These are phyloP conservation scores for Sporothrix brunneoviolacea DNA, from an alignment of 2,329 filamentous ascomycete species.

Conservation along the genomic window DNA sequence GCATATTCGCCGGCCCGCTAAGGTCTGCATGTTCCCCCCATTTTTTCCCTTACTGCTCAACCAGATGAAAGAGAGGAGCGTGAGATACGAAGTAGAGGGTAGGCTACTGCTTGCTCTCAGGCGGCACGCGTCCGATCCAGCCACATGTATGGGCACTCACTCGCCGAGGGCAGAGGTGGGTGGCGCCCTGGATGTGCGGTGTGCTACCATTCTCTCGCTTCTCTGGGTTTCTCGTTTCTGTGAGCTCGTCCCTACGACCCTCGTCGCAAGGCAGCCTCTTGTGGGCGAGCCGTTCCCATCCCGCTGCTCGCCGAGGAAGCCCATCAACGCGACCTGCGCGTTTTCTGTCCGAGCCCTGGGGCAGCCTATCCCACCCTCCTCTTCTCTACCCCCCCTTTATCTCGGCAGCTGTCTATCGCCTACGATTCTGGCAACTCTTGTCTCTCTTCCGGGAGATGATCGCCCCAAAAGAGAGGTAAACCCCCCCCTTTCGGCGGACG, in stretches of 20 bases:
- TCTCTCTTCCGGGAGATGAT: background rate
- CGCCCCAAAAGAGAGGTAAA: conserved; percentile 1
- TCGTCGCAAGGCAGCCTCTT: too few species aligned
- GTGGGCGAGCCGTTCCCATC: too few species aligned
- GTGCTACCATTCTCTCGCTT: background rate
- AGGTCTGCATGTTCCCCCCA: background rate
- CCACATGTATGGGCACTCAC: too few species aligned
- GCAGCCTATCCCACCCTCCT: conserved; percentile 4
- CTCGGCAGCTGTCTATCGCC: background rate
- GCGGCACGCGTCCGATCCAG: too few species aligned
- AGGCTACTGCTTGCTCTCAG: too few species aligned
- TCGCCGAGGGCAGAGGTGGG: too few species aligned
- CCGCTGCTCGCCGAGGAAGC: background rate
- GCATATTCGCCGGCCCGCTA: conserved; percentile 18
- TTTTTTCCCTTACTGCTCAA: background rate
- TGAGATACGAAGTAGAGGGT: too few species aligned
- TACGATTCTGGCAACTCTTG: background rate
- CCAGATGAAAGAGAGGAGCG: too few species aligned
- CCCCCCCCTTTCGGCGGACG: background rate
- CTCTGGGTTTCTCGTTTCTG: background rate
- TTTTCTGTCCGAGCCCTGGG: conserved; percentile 2
- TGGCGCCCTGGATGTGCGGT: background rate
- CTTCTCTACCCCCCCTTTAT: background rate
- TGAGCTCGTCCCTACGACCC: too few species aligned
- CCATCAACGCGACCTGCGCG: conserved; percentile 5